Evolutionary conservation across 768 basidiomycete genomes (phyloP), one percentile per base, ranked within the genome.

Genomic region (Pholiota molesta): DNA sequence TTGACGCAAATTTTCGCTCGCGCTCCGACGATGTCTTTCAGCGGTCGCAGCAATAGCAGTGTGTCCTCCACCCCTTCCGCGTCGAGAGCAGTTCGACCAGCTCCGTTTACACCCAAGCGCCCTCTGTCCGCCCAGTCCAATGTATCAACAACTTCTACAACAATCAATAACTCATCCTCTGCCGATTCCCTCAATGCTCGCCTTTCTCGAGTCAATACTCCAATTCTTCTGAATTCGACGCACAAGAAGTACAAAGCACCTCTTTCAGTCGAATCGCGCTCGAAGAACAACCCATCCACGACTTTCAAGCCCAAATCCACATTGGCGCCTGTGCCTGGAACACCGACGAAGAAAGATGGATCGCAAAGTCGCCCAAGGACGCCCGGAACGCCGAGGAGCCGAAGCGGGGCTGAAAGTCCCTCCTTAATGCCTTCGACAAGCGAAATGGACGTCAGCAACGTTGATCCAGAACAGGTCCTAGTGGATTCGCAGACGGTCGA

Each of bases 401-500:
- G 81, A 55, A 76, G 71, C 28, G 79, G 77, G 13, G 77, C 82
- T 5, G 78, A 83, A 35, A 87, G 82, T 64, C 84, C 86, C 0
- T 75, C 69, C 1, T 68, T 82, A 21, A 76, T 77, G 71, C 80
- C 79, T 47, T 73, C 75, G 19, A 73, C 79, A 0, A 88, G 88
- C 66, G 87, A 90, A 68, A 91, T 90, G 88, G 91, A 91, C 62
- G 85, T 90, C 21, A 90, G 84, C 71, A 82, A 85, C 57, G 82
- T 91, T 42, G 89, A 93, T 71, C 81, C 81, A 5, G 92, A 94
- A 71, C 88, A 90, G 10, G 90, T 84, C 0, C 78, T 94, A 10
- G 86, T 94, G 7, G 92, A 94, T 72, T 90, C 77, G 64, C 81
- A 90, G 70, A 90, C 78, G 1, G 83, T 94, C 1, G 91, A 92